A percentile compares a stretch with the other conserved stretches of the same genome.
phyloP scores from a whole-genome alignment of 768 basidiomycete genomes.

The Antrodiella citrinella region DNA sequence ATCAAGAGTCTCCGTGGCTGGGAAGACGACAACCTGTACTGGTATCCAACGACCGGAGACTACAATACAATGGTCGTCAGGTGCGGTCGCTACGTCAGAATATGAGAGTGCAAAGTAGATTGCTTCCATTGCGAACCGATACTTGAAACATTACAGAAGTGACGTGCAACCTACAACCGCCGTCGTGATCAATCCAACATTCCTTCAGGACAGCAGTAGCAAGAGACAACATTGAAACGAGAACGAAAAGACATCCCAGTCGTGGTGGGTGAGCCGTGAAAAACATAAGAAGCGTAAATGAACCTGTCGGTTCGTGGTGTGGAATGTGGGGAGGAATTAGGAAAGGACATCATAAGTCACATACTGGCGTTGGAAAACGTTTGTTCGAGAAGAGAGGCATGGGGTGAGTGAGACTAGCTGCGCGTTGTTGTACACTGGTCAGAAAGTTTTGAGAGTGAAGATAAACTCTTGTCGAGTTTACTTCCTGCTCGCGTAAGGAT shows the following conservation, averaged over 20 bases:
- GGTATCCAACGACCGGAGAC: too few species aligned
- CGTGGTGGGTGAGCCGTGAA: neutral
- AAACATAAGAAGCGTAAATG: neutral
- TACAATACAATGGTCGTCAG: too few species aligned
- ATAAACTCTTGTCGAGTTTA: too few species aligned
- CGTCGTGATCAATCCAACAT: neutral
- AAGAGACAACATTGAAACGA: neutral
- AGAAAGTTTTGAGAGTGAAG: too few species aligned
- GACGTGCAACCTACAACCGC: neutral
- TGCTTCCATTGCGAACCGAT: neutral
- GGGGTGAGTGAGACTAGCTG: neutral
- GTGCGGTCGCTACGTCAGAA: too few species aligned
- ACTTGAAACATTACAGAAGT: neutral
- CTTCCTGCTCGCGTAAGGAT: conserved; percentile 70
- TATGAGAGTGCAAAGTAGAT: neutral
- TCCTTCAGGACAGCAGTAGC: neutral
- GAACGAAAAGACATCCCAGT: neutral
- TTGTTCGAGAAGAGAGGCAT: neutral
- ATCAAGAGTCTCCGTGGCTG: too few species aligned
- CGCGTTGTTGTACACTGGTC: neutral
- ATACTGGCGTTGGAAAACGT: neutral
- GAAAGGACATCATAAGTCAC: neutral
- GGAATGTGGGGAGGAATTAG: neutral
- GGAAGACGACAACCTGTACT: too few species aligned
- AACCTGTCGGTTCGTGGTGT: neutral